Conservation (phyloP, 1,284 basidiomycete genomes). For the Irpex sp. region DNA sequence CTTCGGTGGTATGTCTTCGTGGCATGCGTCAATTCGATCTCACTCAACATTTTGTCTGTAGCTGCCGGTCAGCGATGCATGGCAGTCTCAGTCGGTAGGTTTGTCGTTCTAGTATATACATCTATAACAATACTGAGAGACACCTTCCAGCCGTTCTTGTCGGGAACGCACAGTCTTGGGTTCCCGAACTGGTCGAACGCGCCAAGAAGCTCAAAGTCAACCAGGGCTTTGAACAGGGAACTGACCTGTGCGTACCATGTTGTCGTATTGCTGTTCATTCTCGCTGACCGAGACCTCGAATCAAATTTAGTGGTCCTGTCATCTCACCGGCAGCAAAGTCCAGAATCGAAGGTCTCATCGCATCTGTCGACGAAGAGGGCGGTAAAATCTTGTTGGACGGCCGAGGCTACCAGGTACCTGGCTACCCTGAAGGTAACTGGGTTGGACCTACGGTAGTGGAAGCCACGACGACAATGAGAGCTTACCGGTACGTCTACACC, state of each 20-base stretch:
- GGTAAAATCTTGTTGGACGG: slow-evolving; percentile 91
- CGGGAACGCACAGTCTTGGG: slow-evolving; percentile 79
- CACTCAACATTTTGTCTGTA: slow-evolving; percentile 15
- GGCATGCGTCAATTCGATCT: slow-evolving; percentile 23
- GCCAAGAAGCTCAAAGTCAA: slow-evolving; percentile 81
- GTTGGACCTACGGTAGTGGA: slow-evolving; percentile 93
- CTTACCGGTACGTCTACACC: slow-evolving; percentile 67
- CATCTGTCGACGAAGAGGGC: slow-evolving; percentile 81
- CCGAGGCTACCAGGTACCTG: slow-evolving; percentile 62
- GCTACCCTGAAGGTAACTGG: slow-evolving; percentile 91
- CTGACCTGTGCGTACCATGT: slow-evolving; percentile 79
- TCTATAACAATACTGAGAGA: background rate
- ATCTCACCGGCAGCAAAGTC: slow-evolving; percentile 88
- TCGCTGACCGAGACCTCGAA: background rate
- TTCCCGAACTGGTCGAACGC: slow-evolving; percentile 85
- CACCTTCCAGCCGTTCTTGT: slow-evolving; percentile 67
- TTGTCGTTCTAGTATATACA: too few species aligned
- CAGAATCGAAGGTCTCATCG: slow-evolving; percentile 77
- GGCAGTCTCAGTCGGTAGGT: slow-evolving; percentile 85
- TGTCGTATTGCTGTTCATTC: too few species aligned
- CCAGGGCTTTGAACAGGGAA: slow-evolving; percentile 86
- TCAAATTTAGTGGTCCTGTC: slow-evolving; percentile 74
- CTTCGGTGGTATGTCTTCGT: slow-evolving; percentile 70
- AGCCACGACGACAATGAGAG: slow-evolving; percentile 79
- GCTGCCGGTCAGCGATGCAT: slow-evolving; percentile 98